Conservation (phyloP, 768 basidiomycete genomes). For the Lactarius hengduanensis region DNA sequence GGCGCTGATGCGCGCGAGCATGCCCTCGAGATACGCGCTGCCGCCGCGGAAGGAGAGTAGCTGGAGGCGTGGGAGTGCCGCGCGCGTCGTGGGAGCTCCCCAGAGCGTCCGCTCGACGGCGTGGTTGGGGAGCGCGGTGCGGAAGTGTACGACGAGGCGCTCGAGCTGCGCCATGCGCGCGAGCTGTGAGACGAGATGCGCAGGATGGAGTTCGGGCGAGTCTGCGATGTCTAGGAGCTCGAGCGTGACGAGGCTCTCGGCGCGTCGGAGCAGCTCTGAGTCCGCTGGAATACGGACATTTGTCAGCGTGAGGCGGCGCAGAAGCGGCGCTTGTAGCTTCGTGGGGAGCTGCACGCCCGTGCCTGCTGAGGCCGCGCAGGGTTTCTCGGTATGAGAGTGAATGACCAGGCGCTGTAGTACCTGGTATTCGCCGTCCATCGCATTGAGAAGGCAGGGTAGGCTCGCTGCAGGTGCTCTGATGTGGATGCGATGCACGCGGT, state of each 20-base stretch:
- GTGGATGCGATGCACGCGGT: slow-evolving; percentile 14
- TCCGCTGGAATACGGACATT: background rate
- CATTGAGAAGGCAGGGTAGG: background rate
- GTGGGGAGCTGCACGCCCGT: background rate
- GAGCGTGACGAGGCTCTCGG: background rate
- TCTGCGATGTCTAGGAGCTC: background rate
- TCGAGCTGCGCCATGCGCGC: slow-evolving; percentile 9
- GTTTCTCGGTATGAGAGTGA: background rate
- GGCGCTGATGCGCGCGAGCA: background rate
- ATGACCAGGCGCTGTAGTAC: background rate
- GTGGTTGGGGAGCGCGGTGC: background rate
- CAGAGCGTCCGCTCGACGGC: background rate
- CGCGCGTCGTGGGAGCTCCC: background rate
- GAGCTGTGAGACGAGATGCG: slow-evolving; percentile 3
- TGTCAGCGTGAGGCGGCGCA: slow-evolving; percentile 1
- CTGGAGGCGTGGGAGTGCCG: background rate
- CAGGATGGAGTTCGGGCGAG: background rate
- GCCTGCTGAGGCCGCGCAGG: background rate
- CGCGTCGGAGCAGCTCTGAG: background rate
- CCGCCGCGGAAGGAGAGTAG: slow-evolving; percentile 6
- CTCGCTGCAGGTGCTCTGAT: background rate
- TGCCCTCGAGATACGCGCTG: slow-evolving; percentile 7
- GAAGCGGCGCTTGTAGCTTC: background rate
- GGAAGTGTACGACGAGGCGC: slow-evolving; percentile 10
- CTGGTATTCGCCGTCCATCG: slow-evolving; percentile 12